A percentile compares a stretch with the other conserved stretches of the same genome.
These are phyloP conservation scores for Debaryomyces maramus DNA, from an alignment of 805 yeast species.

Conservation along the genomic window DNA sequence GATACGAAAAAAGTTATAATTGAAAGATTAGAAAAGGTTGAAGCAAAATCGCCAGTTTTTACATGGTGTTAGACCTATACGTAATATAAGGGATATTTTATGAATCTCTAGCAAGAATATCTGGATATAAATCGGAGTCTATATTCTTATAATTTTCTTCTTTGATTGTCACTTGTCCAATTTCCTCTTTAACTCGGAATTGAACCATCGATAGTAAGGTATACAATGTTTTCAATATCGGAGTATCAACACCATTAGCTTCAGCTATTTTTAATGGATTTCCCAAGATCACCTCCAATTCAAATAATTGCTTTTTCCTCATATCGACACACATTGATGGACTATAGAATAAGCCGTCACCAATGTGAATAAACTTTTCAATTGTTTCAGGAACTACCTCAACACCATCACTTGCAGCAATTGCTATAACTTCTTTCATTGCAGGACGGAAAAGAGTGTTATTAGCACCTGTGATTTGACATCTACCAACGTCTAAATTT, in stretches of 20 bases:
- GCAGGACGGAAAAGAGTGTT: constrained; percentile 48
- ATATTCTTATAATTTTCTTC: constrained; percentile 19
- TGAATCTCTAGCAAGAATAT: too few relatives aligned
- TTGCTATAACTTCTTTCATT: constrained; percentile 62
- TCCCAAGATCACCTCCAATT: constrained; percentile 41
- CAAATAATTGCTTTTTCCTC: constrained; percentile 38
- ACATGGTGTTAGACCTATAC: constrained; percentile 74
- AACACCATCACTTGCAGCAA: constrained; percentile 71
- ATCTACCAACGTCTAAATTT: constrained; percentile 34
- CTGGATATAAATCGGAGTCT: constrained; percentile 20
- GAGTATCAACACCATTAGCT: constrained; percentile 47
- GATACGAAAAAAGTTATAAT: constrained; percentile 51
- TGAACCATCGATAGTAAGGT: constrained; percentile 60
- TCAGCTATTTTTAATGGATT: constrained; percentile 40
- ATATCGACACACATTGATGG: constrained; percentile 45
- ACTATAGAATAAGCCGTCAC: constrained; percentile 41
- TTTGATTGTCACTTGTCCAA: constrained; percentile 39
- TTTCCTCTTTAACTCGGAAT: constrained; percentile 56
- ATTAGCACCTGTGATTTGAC: constrained; percentile 36
- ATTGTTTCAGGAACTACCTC: constrained; percentile 51
- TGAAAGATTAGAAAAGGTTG: constrained; percentile 58
- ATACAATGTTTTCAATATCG: constrained; percentile 59
- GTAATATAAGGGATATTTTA: too few relatives aligned
- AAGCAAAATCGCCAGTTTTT: constrained; percentile 59
- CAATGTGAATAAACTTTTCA: constrained; percentile 50